These are phyloP conservation scores for Hydnomerulius pinastri DNA, from an alignment of 768 basidiomycete species.

Conservation along the genomic window DNA sequence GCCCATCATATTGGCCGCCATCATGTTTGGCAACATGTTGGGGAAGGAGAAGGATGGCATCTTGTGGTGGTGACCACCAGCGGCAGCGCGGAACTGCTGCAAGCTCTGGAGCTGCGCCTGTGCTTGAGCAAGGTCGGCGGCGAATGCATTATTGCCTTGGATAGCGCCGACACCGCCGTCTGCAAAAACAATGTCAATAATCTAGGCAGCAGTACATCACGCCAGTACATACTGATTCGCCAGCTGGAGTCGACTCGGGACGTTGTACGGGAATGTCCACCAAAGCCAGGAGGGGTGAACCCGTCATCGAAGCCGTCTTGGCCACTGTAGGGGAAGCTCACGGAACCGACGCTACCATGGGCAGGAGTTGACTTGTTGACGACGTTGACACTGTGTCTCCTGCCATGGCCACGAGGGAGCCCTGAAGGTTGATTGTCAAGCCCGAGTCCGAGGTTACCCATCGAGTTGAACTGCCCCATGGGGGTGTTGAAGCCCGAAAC, in stretches of 20 bases:
- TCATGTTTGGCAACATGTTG: conserved; percentile 96
- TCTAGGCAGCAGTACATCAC: neutral
- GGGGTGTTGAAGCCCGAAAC: conserved; percentile 26
- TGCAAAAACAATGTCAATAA: conserved; percentile 29
- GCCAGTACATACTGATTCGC: conserved; percentile 74
- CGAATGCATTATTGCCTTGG: conserved; percentile 62
- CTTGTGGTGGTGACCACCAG: conserved; percentile 93
- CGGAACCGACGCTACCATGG: conserved; percentile 48
- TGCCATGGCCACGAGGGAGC: conserved; percentile 81
- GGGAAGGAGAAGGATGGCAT: conserved; percentile 98
- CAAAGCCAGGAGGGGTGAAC: conserved; percentile 59
- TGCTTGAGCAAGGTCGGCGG: conserved; percentile 91
- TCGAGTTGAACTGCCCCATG: conserved; percentile 68
- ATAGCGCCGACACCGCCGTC: conserved; percentile 76
- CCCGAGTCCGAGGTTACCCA: conserved; percentile 53
- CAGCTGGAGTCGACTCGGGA: conserved; percentile 83
- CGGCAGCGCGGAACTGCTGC: conserved; percentile 94
- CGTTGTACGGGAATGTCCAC: conserved; percentile 72
- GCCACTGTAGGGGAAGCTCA: conserved; percentile 49
- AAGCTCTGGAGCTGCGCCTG: conserved; percentile 96
- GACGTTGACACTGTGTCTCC: conserved; percentile 90
- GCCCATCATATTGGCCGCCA: conserved; percentile 97
- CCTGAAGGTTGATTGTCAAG: conserved; percentile 66
- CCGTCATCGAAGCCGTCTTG: conserved; percentile 82
- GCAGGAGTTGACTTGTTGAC: conserved; percentile 65